These are phyloP conservation scores for Neurospora sp. DNA, from an alignment of 495 filamentous ascomycete species.

Conservation along the genomic window DNA sequence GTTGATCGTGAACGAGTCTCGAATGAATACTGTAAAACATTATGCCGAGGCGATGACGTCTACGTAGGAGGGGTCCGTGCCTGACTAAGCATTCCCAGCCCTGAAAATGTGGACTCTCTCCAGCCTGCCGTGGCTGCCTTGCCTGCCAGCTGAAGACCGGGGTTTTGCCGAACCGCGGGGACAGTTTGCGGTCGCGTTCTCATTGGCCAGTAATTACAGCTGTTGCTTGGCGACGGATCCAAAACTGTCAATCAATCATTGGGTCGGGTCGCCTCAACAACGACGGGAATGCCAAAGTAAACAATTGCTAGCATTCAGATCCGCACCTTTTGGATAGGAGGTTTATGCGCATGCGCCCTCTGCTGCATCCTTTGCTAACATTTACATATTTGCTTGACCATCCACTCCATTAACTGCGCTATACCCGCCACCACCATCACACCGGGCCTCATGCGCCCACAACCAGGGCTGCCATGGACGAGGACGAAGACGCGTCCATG, in stretches of 20 bases:
- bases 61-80: background rate
- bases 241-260: background rate
- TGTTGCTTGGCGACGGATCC: background rate
- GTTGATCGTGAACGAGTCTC: background rate
- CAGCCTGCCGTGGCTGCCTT: background rate
- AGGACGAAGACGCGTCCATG: slow-evolving; percentile 11
- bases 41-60: background rate
- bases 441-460: background rate
- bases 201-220: background rate
- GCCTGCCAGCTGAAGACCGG: background rate
- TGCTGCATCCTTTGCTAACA: background rate
- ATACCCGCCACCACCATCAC: background rate
- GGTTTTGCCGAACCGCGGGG: background rate
- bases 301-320: background rate
- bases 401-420: background rate
- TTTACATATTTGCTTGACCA: background rate
- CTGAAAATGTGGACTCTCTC: background rate
- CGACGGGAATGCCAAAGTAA: background rate
- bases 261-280: background rate
- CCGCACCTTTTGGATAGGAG: background rate
- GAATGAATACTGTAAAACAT: background rate
- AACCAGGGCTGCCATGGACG: slow-evolving; percentile 6
- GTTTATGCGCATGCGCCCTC: background rate
- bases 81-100: background rate
- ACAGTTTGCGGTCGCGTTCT: background rate